Evolutionary conservation across 352 stramenopile species (phyloP).

Genomic region (Thalassiosira hispida): DNA sequence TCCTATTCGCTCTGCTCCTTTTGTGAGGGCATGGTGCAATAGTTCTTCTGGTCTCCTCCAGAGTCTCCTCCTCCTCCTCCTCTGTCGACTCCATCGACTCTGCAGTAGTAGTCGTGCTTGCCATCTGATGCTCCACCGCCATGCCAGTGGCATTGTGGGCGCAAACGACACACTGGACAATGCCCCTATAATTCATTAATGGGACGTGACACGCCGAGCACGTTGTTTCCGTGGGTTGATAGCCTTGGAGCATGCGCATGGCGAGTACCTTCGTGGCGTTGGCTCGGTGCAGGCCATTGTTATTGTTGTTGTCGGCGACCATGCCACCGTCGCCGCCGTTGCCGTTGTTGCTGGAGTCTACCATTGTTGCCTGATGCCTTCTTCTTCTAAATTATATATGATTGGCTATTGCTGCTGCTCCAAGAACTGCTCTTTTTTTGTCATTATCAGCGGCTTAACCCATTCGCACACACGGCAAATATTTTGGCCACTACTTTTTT

Average conservation of each 20-base stretch:
- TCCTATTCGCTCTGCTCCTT: not conserved
- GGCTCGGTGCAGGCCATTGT: not conserved
- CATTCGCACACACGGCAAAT: too few relatives aligned
- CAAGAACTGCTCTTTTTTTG: too few relatives aligned
- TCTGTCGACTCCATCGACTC: too few relatives aligned
- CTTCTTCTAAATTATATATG: too few relatives aligned
- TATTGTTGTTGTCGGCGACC: not conserved
- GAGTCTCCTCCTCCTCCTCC: too few relatives aligned
- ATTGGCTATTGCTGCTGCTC: too few relatives aligned
- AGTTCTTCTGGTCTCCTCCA: not conserved
- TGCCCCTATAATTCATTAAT: constrained; percentile 21
- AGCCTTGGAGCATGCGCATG: constrained; percentile 35
- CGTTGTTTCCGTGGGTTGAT: constrained; percentile 15
- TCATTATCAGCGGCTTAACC: too few relatives aligned
- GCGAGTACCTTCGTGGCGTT: constrained; percentile 22
- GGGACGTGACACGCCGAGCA: constrained; percentile 26
- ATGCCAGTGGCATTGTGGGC: not conserved
- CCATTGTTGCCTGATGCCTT: not conserved
- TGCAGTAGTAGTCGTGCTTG: too few relatives aligned
- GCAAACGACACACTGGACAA: constrained; percentile 25
- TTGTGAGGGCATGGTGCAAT: not conserved
- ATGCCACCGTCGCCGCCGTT: not conserved
- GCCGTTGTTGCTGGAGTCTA: not conserved
- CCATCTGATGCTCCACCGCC: not conserved
- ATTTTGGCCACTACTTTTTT: too few relatives aligned